Percentiles rank a stretch among this genome's conserved stretches.
These are phyloP conservation scores for Hibiscus mutabilis DNA, from an alignment of 345 rosid species.

Conservation along the genomic window DNA sequence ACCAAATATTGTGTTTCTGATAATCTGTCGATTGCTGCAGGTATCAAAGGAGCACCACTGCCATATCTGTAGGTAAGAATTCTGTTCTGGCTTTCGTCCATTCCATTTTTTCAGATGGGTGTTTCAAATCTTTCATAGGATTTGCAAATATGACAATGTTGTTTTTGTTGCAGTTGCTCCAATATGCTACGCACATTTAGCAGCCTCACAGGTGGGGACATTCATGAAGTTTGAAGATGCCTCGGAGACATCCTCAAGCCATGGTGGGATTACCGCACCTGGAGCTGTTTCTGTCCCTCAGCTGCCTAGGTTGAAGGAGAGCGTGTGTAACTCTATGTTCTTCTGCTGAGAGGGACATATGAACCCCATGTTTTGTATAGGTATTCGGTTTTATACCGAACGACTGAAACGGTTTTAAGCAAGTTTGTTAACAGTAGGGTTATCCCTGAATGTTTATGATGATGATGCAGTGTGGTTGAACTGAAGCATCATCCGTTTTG, in stretches of 20 bases:
- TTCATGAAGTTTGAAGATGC: slow-evolving; percentile 54
- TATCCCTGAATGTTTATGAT: background rate
- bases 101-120: background rate
- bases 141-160: background rate
- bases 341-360: slow-evolving; percentile 36
- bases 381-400: background rate
- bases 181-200: slow-evolving; percentile 53
- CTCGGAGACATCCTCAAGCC: slow-evolving; percentile 52
- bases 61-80: slow-evolving; percentile 73
- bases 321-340: slow-evolving; percentile 67
- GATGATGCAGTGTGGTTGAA: background rate
- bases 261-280: slow-evolving; percentile 38
- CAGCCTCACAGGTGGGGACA: slow-evolving; percentile 43
- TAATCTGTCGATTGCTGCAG: slow-evolving; percentile 34
- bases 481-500: background rate
- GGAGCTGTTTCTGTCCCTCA: slow-evolving; percentile 45
- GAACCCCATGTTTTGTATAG: background rate
- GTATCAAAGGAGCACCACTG: slow-evolving; percentile 86
- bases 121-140: background rate
- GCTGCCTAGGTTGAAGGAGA: slow-evolving; percentile 42
- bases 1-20: background rate
- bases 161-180: slow-evolving; percentile 44
- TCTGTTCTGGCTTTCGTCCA: background rate
- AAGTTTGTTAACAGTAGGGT: background rate
- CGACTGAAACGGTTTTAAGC: background rate